These are phyloP conservation scores for Coffea humblotiana DNA, from an alignment of 305 asterid species.

Conservation along the genomic window DNA sequence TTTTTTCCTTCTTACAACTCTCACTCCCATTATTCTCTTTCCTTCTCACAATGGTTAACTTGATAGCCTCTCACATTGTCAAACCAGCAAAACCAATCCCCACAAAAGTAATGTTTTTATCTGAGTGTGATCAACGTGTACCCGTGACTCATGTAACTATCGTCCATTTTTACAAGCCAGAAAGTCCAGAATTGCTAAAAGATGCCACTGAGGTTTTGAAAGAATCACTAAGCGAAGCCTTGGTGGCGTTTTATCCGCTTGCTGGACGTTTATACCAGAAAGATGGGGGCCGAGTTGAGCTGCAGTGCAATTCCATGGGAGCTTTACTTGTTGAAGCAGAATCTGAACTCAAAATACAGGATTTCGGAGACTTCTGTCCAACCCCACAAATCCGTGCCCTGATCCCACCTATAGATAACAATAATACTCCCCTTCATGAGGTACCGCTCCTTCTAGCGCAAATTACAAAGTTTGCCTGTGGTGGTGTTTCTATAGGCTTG, in stretches of 20 bases:
- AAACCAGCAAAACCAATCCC: too few relatives aligned
- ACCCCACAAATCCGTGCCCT: constrained; percentile 7
- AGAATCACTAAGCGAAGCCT: constrained; percentile 28
- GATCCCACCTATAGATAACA: constrained; percentile 20
- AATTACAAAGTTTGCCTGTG: constrained; percentile 26
- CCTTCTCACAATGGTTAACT: too few relatives aligned
- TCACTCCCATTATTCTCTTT: too few relatives aligned
- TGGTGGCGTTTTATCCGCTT: constrained; percentile 17
- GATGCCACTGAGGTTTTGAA: not conserved
- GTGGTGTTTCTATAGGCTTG: constrained; percentile 20
- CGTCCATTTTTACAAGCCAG: too few relatives aligned
- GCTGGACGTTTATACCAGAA: constrained; percentile 13
- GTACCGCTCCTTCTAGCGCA: constrained; percentile 24
- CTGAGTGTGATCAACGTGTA: too few relatives aligned
- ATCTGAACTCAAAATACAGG: constrained; percentile 4
- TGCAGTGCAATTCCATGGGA: constrained; percentile 29
- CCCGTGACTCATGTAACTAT: too few relatives aligned
- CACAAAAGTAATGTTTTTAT: too few relatives aligned
- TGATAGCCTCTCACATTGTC: too few relatives aligned
- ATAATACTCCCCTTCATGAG: constrained; percentile 12
- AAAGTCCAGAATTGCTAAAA: too few relatives aligned
- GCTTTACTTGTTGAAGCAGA: constrained; percentile 28
- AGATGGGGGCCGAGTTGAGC: constrained; percentile 26
- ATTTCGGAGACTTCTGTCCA: constrained; percentile 11
- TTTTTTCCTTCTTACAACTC: too few relatives aligned